Base-by-base conservation (phyloP, 257 asterid species). In the Cinchona pubescens region DNA sequence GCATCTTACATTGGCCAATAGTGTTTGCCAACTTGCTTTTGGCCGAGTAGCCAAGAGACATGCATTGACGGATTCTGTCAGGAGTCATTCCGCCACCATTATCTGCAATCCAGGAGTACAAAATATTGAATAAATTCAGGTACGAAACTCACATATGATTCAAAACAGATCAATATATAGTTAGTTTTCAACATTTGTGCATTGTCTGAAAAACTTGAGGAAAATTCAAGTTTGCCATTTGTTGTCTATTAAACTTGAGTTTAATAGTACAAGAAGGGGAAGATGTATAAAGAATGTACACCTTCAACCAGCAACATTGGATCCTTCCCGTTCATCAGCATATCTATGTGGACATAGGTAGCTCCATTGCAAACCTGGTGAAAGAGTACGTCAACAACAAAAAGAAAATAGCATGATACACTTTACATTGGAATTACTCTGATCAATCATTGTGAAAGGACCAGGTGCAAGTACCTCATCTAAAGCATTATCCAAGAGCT, bases 31-130 rank as follows among this genome's bases (percentile, higher is more conserved):
- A 72, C 82, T 86, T 88, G 88, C 92, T 90, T 65, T 93, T 93
- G 0, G 86, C 92, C 7, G 98, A 91, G 81, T 91, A 93, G 45
- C 98, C 97, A 0, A 93, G 83, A 73, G 96, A 88, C 96, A 91
- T 90, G 90, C 98, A 93, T 35, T 83, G 87, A 0, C 98, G 87
- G 86, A 93, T 83, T 76, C 84, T 85, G 29, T 88, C 91, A 2
- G 97, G 96, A 60, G 80, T 78, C 98, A 93, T 93, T 38, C 98
- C 98, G 23, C 98, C 96, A 1, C 96, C 97, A 70, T 93, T 75
- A 83, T 93, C 98, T 92, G 85, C 62, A 73, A 0, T 60, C 61
- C 14, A 4, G 19, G 15, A 23, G 56, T 7, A 34, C 9, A 30
- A 49, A 9, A 51, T 62, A 67, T 38, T 65, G 67, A 51, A 53